phyloP scores from a whole-genome alignment of 1,284 basidiomycete species.

The Phenoliferia sp. region DNA sequence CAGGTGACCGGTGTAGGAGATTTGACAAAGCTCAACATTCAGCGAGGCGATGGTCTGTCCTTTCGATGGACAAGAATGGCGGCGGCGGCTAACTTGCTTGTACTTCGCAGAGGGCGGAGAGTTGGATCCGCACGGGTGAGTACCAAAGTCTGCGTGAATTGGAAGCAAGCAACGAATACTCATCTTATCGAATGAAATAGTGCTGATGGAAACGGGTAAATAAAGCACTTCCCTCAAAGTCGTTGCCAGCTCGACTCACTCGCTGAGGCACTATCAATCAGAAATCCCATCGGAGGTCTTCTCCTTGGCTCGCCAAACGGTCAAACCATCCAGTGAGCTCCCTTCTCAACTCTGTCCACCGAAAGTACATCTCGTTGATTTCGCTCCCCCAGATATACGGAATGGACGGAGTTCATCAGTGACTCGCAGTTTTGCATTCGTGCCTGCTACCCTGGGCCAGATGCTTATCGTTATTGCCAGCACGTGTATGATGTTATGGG shows the following conservation, averaged over 20 bases:
- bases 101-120: conserved; percentile 11
- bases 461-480: conserved; percentile 33
- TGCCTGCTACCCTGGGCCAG: conserved; percentile 24
- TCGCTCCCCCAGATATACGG: conserved; percentile 13
- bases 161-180: no score
- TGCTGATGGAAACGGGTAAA: not conserved
- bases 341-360: not conserved
- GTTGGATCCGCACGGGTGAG: conserved; percentile 25
- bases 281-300: conserved; percentile 39
- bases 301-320: conserved; percentile 31
- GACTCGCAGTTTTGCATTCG: conserved; percentile 35
- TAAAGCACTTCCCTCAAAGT: no score
- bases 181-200: not conserved
- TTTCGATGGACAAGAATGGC: conserved; percentile 37
- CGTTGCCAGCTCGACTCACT: not conserved
- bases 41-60: conserved; percentile 44
- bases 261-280: conserved; percentile 2
- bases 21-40: conserved; percentile 46
- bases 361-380: not conserved
- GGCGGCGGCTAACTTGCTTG: not conserved
- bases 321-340: conserved; percentile 22
- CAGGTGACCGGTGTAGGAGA: conserved; percentile 47
- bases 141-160: not conserved
- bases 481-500: conserved; percentile 40
- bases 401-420: conserved; percentile 35